Evolutionary conservation across 2,329 filamentous ascomycete genomes (phyloP).

Genomic region (Dactylonectria estremocensis): DNA sequence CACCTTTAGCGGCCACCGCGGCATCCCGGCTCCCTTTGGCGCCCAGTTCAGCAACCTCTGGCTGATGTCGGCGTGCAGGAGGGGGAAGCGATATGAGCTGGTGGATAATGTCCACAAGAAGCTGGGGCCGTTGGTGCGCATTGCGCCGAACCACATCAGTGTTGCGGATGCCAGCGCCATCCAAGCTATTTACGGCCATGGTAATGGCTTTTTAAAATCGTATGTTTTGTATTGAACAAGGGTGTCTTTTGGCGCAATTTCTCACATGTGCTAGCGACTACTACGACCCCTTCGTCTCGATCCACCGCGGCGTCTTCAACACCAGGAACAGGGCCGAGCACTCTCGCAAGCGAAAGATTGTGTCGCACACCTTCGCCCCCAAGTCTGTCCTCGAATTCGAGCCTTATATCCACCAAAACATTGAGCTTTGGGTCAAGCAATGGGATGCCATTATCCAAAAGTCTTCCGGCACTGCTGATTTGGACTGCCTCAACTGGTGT

Average conservation of each 20-base stretch:
- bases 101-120: constrained; percentile 83
- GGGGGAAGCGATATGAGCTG: constrained; percentile 73
- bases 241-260: too few species aligned
- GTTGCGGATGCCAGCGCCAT: constrained; percentile 86
- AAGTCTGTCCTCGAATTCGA: constrained; percentile 90
- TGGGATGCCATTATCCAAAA: constrained; percentile 76
- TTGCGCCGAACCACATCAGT: constrained; percentile 88
- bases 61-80: constrained; percentile 78
- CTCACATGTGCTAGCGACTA: constrained; percentile 75
- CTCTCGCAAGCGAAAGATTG: constrained; percentile 88
- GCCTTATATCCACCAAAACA: constrained; percentile 87
- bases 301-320: constrained; percentile 89
- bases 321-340: constrained; percentile 87
- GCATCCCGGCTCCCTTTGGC: constrained; percentile 75
- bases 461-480: constrained; percentile 69
- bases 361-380: constrained; percentile 90
- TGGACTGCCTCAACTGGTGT: constrained; percentile 85
- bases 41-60: constrained; percentile 83
- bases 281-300: constrained; percentile 93
- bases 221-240: constrained; percentile 51
- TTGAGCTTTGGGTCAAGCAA: constrained; percentile 81
- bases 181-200: constrained; percentile 82
- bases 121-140: constrained; percentile 82
- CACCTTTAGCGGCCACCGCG: constrained; percentile 65
- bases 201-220: constrained; percentile 82